Percentiles rank a stretch among this genome's conserved stretches.
Evolutionary conservation across 2,329 filamentous ascomycete species (phyloP).

Genomic region (Cryphonectria radicalis): DNA sequence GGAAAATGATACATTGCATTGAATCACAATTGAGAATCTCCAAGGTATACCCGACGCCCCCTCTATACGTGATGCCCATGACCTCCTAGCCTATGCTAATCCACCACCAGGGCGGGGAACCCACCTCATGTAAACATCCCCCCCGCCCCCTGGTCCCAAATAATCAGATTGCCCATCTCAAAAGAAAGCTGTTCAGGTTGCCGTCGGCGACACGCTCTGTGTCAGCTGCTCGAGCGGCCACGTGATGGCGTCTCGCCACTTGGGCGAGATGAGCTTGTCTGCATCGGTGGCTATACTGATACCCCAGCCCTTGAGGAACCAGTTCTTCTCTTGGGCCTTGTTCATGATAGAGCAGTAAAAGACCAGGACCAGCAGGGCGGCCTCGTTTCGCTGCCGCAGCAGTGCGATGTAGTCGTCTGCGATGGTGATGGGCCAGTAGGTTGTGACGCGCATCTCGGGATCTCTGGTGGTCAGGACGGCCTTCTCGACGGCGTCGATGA

Average conservation of each 20-base stretch:
- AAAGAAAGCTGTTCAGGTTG: neutral
- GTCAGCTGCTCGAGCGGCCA: slow-evolving; percentile 26
- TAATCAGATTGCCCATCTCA: neutral
- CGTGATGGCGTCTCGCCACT: slow-evolving; percentile 20
- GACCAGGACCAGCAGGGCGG: slow-evolving; percentile 32
- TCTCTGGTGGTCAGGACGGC: slow-evolving; percentile 27
- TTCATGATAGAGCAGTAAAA: slow-evolving; percentile 35
- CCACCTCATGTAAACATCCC: too few relatives aligned
- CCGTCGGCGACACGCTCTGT: neutral
- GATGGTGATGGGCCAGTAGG: slow-evolving; percentile 34
- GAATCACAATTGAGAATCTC: neutral
- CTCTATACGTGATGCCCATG: too few relatives aligned
- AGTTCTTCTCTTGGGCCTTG: slow-evolving; percentile 30
- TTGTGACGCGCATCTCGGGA: slow-evolving; percentile 33
- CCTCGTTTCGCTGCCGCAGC: slow-evolving; percentile 30
- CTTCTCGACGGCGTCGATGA: slow-evolving; percentile 28
- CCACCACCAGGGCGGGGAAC: too few relatives aligned
- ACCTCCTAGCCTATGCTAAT: too few relatives aligned
- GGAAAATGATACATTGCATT: neutral
- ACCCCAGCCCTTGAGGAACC: slow-evolving; percentile 31
- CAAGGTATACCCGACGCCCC: too few relatives aligned
- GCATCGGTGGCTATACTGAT: slow-evolving; percentile 12
- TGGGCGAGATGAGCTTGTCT: slow-evolving; percentile 17
- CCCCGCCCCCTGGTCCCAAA: too few relatives aligned
- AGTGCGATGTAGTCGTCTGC: slow-evolving; percentile 33